phyloP scores from a whole-genome alignment of 345 rosid species.

The Arabidopsis thaliana region DNA sequence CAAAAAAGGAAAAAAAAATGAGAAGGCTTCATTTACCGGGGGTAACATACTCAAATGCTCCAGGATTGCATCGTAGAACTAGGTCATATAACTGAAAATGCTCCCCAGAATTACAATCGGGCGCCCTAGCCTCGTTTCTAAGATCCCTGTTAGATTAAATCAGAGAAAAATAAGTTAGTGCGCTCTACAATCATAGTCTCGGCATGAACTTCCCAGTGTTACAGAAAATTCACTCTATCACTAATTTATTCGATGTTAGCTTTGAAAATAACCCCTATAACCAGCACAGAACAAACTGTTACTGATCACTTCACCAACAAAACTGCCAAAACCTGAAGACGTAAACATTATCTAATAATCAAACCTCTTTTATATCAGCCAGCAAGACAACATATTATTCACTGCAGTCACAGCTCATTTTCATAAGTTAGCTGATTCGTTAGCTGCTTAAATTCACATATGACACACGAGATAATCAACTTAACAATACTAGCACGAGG shows the following conservation, averaged over 20 bases:
- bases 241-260: slow-evolving; percentile 1
- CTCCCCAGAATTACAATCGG: slow-evolving; percentile 47
- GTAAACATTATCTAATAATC: slow-evolving; percentile 7
- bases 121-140: slow-evolving; percentile 55
- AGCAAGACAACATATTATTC: slow-evolving; percentile 19
- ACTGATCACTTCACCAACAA: slow-evolving; percentile 25
- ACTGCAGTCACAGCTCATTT: neutral
- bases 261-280: neutral
- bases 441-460: slow-evolving; percentile 17
- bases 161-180: slow-evolving; percentile 9
- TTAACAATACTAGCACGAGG: slow-evolving; percentile 11
- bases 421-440: slow-evolving; percentile 17
- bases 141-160: slow-evolving; percentile 60
- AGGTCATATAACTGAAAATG: slow-evolving; percentile 63
- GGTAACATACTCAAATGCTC: slow-evolving; percentile 84
- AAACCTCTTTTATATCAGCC: slow-evolving; percentile 12
- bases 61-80: slow-evolving; percentile 67
- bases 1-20: slow-evolving; percentile 31
- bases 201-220: neutral
- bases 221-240: slow-evolving; percentile 9
- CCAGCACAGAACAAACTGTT: slow-evolving; percentile 7
- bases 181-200: slow-evolving; percentile 3
- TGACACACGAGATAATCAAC: slow-evolving; percentile 9
- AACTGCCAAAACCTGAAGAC: slow-evolving; percentile 17
- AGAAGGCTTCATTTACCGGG: slow-evolving; percentile 72